phyloP scores from a whole-genome alignment of 495 filamentous ascomycete genomes.

The Xylaria longipes region DNA sequence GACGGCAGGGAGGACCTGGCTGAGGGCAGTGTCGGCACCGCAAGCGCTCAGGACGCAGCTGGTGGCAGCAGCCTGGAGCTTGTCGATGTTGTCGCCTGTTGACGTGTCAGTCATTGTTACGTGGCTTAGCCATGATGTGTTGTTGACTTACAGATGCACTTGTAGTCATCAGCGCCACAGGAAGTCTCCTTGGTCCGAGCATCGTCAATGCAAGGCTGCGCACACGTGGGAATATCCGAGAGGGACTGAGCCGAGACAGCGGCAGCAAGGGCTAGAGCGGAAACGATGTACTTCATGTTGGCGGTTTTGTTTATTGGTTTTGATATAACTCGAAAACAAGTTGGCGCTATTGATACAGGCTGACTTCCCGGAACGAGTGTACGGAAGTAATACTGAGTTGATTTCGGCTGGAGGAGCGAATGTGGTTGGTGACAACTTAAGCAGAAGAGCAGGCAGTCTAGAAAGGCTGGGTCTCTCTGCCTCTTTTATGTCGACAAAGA shows the following conservation, averaged over 20 bases:
- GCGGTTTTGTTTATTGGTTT: background rate
- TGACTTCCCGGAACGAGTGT: slow-evolving; percentile 15
- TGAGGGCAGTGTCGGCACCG: slow-evolving; percentile 41
- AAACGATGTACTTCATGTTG: slow-evolving; percentile 50
- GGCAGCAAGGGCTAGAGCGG: slow-evolving; percentile 37
- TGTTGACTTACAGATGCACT: slow-evolving; percentile 47
- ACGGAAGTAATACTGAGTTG: background rate
- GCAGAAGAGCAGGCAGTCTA: background rate
- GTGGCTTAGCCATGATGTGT: background rate
- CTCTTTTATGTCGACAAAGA: slow-evolving; percentile 22
- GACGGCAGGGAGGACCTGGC: slow-evolving; percentile 49
- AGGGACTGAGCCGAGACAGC: slow-evolving; percentile 44
- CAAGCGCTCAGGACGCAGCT: slow-evolving; percentile 46
- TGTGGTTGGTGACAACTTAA: slow-evolving; percentile 12
- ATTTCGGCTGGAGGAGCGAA: slow-evolving; percentile 16
- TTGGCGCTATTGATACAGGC: background rate
- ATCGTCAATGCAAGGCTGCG: slow-evolving; percentile 44
- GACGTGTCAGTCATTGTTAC: slow-evolving; percentile 6
- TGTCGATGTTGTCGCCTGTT: slow-evolving; percentile 39
- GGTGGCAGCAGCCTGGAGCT: slow-evolving; percentile 42
- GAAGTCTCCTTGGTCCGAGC: slow-evolving; percentile 38
- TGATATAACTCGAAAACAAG: background rate
- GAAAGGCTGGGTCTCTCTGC: background rate
- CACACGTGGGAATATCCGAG: slow-evolving; percentile 46
- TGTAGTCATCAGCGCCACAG: slow-evolving; percentile 43